A percentile compares a stretch with the other conserved stretches of the same genome.
Evolutionary conservation across 306 rosid genomes (phyloP).

Genomic region (Casuarina cunninghamiana): DNA sequence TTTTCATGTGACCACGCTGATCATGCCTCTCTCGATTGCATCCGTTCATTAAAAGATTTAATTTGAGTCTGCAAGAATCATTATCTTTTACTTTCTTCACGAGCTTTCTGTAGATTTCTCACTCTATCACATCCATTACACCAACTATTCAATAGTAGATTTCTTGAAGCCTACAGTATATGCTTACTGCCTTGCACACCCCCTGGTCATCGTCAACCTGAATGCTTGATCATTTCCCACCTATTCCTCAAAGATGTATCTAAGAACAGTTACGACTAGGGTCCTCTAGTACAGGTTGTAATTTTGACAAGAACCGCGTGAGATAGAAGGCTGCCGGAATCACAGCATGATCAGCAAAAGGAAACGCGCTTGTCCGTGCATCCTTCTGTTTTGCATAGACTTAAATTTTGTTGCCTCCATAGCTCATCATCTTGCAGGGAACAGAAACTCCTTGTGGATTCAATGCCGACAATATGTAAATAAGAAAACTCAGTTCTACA

Average conservation of each 20-base stretch:
- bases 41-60: not conserved
- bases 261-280: too few species aligned
- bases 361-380: not conserved
- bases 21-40: not conserved
- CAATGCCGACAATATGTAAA: not conserved
- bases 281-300: not conserved
- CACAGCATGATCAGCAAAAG: too few species aligned
- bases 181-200: not conserved
- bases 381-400: not conserved
- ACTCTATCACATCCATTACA: not conserved
- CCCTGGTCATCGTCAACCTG: not conserved
- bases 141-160: not conserved
- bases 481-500: not conserved
- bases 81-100: not conserved
- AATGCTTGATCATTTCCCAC: not conserved
- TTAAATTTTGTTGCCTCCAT: not conserved
- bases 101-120: not conserved
- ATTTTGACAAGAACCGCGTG: not conserved
- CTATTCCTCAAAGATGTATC: not conserved
- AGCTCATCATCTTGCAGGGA: too few species aligned
- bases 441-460: too few species aligned
- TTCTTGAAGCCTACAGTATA: not conserved
- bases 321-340: not conserved
- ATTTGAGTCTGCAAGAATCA: too few species aligned
- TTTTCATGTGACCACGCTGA: not conserved